Evolutionary conservation across 768 basidiomycete species (phyloP), one percentile per base, ranked within the genome.

Genomic region (Tylopilus vinaceipallidus): DNA sequence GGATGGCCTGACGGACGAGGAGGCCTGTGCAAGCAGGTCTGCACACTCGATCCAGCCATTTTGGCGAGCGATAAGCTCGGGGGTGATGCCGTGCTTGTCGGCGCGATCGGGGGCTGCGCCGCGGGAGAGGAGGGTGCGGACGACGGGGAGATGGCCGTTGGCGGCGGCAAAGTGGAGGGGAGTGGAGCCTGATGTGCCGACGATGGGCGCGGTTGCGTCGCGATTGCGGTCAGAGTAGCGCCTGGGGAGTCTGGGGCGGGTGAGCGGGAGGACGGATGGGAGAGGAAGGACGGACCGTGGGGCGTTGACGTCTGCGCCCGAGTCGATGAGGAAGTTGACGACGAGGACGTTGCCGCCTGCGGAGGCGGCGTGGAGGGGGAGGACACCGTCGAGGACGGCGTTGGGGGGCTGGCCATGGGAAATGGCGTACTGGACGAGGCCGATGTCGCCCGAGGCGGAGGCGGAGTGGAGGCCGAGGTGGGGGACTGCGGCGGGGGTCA

Each of bases 281-380:
- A 14, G 64, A 26, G 42, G 52, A 17, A 48, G 12, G 27, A 66
- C 80, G 52, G 45, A 90, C 89, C 95, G 83, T 45, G 92, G 87
- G 4, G 94, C 94, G 70, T 98, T 98, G 26, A 98, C 95, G 65
- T 99, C 97, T n/a, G 97, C 97, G 19, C 97, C 95, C 50, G 84
- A 75, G 53, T 97, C 91, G 61, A 99, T 88, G 39, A 99, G 73
- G 55, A 95, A 77, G 60, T 83, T 81, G 34, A 98, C 93, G 37
- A 98, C 89, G 49, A 84, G 79, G 48, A 88, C 90, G 63, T 83
- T 90, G 2, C 97, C 97, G 20, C 91, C 91, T 0, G 92, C 88
- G 58, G 84, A 90, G 2, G 95, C 97, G 4, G 93, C 95, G 64
- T 99, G 97, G 9, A 99, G 77, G 3, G 97, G 95, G n/a, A 97